Evolutionary conservation across 768 basidiomycete species (phyloP).

Genomic region (Mycena venus): DNA sequence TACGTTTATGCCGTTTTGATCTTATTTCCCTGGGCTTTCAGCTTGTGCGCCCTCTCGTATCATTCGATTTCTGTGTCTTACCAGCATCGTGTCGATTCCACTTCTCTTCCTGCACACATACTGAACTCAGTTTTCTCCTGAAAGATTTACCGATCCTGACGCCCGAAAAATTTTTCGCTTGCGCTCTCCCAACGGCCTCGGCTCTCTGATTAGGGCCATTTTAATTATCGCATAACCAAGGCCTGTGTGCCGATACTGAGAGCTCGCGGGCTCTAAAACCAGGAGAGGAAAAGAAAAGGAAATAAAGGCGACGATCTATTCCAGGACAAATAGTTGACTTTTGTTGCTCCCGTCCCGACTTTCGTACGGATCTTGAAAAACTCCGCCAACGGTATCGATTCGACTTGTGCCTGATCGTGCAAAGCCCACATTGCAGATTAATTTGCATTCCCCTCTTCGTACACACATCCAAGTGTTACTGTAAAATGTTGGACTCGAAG

Average conservation of each 20-base stretch:
- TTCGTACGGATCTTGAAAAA: neutral
- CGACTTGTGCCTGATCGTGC: neutral
- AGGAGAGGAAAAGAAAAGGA: too few relatives aligned
- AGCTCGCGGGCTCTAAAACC: too few relatives aligned
- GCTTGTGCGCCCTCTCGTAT: neutral
- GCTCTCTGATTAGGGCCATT: too few relatives aligned
- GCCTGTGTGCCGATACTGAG: neutral
- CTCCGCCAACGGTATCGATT: neutral
- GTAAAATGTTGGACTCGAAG: neutral
- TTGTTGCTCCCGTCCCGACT: neutral
- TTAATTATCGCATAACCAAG: too few relatives aligned
- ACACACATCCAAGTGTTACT: neutral
- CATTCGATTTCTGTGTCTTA: neutral
- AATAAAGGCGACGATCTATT: neutral
- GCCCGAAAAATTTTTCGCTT: too few relatives aligned
- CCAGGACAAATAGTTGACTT: neutral
- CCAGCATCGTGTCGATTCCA: neutral
- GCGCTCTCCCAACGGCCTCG: too few relatives aligned
- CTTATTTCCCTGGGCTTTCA: constrained; percentile 1
- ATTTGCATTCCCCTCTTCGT: neutral
- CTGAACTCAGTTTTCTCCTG: neutral
- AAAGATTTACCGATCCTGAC: neutral
- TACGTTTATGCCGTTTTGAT: too few relatives aligned
- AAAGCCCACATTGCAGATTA: neutral
- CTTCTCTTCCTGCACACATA: too few relatives aligned